Evolutionary conservation across 1,139 yeast genomes (phyloP).

Genomic region (Scheffersomyces illinoinensis): DNA sequence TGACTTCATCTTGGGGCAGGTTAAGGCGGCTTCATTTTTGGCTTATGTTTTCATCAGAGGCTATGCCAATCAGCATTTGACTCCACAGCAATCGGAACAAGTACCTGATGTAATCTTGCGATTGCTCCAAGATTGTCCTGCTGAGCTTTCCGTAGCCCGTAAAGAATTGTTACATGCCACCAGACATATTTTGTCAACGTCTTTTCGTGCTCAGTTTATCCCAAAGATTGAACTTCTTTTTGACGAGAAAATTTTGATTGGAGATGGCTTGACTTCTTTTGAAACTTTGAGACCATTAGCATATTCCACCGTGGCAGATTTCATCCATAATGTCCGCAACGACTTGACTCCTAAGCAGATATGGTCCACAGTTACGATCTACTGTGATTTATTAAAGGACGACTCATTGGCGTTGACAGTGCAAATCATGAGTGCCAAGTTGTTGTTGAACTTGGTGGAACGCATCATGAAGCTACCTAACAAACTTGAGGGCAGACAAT

Average conservation of each 20-base stretch:
- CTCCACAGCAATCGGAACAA: slow-evolving; percentile 59
- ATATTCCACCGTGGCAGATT: slow-evolving; percentile 93
- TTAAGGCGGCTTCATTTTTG: slow-evolving; percentile 91
- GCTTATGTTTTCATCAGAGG: slow-evolving; percentile 92
- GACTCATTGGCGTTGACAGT: slow-evolving; percentile 83
- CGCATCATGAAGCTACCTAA: slow-evolving; percentile 82
- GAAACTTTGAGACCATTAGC: slow-evolving; percentile 91
- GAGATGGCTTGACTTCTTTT: slow-evolving; percentile 88
- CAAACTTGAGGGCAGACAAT: slow-evolving; percentile 81
- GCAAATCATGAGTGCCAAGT: slow-evolving; percentile 95
- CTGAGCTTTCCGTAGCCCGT: slow-evolving; percentile 90
- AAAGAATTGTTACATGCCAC: slow-evolving; percentile 94
- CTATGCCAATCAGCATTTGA: slow-evolving; percentile 65
- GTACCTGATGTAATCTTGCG: slow-evolving; percentile 89
- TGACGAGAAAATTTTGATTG: slow-evolving; percentile 84
- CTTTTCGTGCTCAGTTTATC: slow-evolving; percentile 76
- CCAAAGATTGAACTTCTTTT: slow-evolving; percentile 84
- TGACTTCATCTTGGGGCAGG: slow-evolving; percentile 93
- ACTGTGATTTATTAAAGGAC: slow-evolving; percentile 80
- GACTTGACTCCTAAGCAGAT: slow-evolving; percentile 84
- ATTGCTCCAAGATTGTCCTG: slow-evolving; percentile 91
- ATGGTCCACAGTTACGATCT: slow-evolving; percentile 83
- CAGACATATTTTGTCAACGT: slow-evolving; percentile 88
- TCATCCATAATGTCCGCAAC: slow-evolving; percentile 87
- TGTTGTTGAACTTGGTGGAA: slow-evolving; percentile 84